Conservation (phyloP, 371 early-diverging fungal species). For the Synchytrium microbalum region DNA sequence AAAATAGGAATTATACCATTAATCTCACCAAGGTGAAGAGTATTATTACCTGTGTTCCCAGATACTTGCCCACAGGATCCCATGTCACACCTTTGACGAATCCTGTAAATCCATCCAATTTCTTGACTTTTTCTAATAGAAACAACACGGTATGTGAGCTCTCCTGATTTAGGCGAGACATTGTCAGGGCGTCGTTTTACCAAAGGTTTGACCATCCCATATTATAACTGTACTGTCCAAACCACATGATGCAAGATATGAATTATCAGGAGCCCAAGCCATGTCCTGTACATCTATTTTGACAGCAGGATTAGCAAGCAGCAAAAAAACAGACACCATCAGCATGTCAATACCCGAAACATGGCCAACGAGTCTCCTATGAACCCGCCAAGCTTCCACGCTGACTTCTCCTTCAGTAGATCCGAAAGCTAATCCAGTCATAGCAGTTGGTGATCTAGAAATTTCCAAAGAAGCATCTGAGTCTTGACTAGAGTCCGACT, state of each 20-base stretch:
- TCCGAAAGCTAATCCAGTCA: no score
- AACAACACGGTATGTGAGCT: no score
- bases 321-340: neutral
- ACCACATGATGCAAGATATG: slow-evolving; percentile 84
- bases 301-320: slow-evolving; percentile 1
- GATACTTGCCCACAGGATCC: slow-evolving; percentile 90
- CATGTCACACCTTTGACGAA: slow-evolving; percentile 95
- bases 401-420: slow-evolving; percentile 25
- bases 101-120: slow-evolving; percentile 66
- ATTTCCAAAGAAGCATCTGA: no score
- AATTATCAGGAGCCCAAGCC: slow-evolving; percentile 88
- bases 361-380: slow-evolving; percentile 79
- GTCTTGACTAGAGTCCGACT: no score
- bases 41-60: slow-evolving; percentile 75
- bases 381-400: slow-evolving; percentile 69
- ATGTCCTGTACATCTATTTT: slow-evolving; percentile 76
- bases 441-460: no score
- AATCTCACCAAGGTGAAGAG: neutral
- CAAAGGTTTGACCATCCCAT: slow-evolving; percentile 77
- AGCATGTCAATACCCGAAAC: slow-evolving; percentile 60
- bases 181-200: slow-evolving; percentile 29
- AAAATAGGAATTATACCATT: neutral
- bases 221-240: slow-evolving; percentile 76
- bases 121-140: slow-evolving; percentile 24
- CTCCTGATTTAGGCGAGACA: no score